phyloP scores from a whole-genome alignment of 345 rosid species.

The Brassica juncea region DNA sequence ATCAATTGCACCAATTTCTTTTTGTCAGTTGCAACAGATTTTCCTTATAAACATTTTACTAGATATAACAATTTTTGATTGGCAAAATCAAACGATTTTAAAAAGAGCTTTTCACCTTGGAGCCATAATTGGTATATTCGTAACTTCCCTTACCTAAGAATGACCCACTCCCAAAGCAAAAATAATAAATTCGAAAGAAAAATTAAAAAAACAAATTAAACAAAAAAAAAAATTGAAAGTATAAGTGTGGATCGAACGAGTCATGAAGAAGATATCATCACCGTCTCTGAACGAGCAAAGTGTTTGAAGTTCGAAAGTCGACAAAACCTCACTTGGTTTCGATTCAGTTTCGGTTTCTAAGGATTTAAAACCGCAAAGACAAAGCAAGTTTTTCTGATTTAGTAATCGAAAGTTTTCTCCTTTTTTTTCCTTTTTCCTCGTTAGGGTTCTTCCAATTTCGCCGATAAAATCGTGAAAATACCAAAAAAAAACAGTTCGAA shows the following conservation, averaged over 20 bases:
- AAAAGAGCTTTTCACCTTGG: neutral
- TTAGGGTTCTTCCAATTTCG: conserved; percentile 40
- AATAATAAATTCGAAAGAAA: neutral
- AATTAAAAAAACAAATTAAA: neutral
- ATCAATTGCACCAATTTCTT: neutral
- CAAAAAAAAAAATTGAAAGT: neutral
- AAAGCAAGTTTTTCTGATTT: neutral
- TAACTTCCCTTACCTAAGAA: conserved; percentile 29
- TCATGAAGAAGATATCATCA: conserved; percentile 25
- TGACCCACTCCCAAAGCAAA: neutral
- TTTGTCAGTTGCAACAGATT: neutral
- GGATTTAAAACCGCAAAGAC: neutral
- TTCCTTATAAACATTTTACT: neutral
- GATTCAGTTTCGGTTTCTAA: conserved; percentile 19
- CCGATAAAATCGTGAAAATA: conserved; percentile 6
- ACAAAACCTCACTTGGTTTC: conserved; percentile 24
- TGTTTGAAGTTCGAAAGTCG: neutral
- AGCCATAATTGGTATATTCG: neutral
- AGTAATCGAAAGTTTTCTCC: neutral
- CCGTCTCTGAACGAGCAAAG: conserved; percentile 23
- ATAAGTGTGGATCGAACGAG: conserved; percentile 31
- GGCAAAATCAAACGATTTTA: neutral
- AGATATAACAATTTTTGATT: conserved; percentile 3
- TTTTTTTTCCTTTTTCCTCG: neutral
- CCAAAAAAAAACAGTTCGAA: neutral